Conservation (phyloP, 176 grass and related monocot genomes). For the Zoysia pacifica region DNA sequence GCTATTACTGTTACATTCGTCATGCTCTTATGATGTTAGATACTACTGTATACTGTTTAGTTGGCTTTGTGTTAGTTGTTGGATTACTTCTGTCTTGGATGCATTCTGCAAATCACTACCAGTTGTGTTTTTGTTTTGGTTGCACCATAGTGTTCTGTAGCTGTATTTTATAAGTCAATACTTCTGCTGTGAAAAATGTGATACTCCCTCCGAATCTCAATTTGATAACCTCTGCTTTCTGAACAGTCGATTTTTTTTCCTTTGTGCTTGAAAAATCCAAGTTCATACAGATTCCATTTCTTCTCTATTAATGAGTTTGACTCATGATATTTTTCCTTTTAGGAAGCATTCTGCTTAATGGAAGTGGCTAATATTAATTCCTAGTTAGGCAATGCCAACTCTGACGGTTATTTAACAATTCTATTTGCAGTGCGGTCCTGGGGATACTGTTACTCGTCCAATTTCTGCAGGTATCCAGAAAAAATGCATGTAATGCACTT, state of each 20-base stretch:
- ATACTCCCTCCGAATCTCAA: not conserved
- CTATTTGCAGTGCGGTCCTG: constrained; percentile 55
- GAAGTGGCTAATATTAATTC: not conserved
- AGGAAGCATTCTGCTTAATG: constrained; percentile 11
- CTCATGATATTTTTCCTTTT: not conserved
- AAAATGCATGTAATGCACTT: constrained; percentile 45
- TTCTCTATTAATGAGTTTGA: not conserved
- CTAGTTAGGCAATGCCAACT: not conserved
- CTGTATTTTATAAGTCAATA: not conserved
- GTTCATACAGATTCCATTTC: not conserved
- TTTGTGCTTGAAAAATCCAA: not conserved
- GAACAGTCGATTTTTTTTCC: not conserved
- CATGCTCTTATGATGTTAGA: not conserved
- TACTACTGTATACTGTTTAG: not conserved
- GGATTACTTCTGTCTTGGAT: constrained; percentile 1
- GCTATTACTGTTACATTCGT: not conserved
- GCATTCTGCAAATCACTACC: constrained; percentile 7
- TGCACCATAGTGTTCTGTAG: constrained; percentile 6
- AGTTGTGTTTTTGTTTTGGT: constrained; percentile 5
- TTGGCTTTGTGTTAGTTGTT: not conserved
- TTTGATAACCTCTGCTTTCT: not conserved
- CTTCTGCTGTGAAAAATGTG: not conserved
- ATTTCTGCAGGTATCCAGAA: constrained; percentile 53
- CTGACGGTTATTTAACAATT: constrained; percentile 24
- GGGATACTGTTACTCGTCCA: constrained; percentile 54